phyloP scores from a whole-genome alignment of 2,329 filamentous ascomycete species.

The Macroventuria anomochaeta region DNA sequence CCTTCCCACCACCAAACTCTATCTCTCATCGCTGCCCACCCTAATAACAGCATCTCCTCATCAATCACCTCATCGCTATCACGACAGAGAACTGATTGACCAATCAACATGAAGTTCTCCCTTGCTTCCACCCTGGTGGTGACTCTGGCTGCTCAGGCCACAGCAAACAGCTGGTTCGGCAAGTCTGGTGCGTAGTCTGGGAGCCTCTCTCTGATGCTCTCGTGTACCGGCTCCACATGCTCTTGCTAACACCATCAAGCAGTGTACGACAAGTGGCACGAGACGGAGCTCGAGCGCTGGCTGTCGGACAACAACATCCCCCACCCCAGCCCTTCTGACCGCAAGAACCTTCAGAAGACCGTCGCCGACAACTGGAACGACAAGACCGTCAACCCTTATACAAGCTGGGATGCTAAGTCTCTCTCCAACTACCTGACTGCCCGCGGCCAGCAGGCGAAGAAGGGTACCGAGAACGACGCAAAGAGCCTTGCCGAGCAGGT shows the following conservation, averaged over 20 bases:
- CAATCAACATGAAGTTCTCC: constrained; percentile 74
- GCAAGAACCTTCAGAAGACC: constrained; percentile 91
- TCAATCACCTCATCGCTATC: constrained; percentile 32
- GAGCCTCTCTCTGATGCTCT: constrained; percentile 13
- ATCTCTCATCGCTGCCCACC: constrained; percentile 14
- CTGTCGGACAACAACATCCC: constrained; percentile 90
- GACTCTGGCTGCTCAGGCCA: constrained; percentile 73
- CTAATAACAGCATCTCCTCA: constrained; percentile 18
- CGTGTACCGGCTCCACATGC: background rate
- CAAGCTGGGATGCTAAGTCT: constrained; percentile 74
- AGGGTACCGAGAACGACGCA: constrained; percentile 70
- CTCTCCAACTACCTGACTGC: constrained; percentile 71
- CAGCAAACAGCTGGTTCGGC: constrained; percentile 83
- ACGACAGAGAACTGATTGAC: constrained; percentile 18
- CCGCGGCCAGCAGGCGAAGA: constrained; percentile 74
- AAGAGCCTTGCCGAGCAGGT: constrained; percentile 73
- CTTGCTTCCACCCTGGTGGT: constrained; percentile 72
- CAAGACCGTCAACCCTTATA: constrained; percentile 77
- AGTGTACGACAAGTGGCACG: constrained; percentile 99
- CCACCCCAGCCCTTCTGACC: constrained; percentile 87
- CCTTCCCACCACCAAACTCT: constrained; percentile 15
- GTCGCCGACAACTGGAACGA: constrained; percentile 89
- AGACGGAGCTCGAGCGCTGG: constrained; percentile 97
- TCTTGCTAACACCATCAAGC: constrained; percentile 33
- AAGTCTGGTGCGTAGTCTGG: constrained; percentile 72